Percentiles rank a stretch among this genome's conserved stretches.
Evolutionary conservation across 176 grass and related monocot genomes (phyloP).

Genomic region (Elymus sibiricus): DNA sequence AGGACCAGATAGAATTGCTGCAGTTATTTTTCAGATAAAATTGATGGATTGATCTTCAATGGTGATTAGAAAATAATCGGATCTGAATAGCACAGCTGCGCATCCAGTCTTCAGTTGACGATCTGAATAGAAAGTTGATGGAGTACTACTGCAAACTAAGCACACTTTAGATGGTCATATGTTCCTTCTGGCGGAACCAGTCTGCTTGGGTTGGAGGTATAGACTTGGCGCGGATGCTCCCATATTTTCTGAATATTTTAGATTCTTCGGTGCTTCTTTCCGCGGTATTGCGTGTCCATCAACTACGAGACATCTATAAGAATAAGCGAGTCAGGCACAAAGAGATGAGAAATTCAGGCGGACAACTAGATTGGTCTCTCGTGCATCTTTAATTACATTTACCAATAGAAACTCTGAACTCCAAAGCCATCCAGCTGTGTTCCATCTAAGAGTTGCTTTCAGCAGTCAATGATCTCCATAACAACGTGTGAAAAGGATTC

Average conservation of each 20-base stretch:
- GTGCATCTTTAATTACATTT: background rate
- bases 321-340: background rate
- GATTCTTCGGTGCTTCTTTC: too few relatives aligned
- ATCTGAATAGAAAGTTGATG: too few relatives aligned
- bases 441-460: background rate
- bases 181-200: too few relatives aligned
- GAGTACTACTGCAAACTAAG: too few relatives aligned
- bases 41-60: background rate
- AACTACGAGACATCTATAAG: background rate
- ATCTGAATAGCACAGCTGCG: too few relatives aligned
- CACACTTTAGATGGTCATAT: too few relatives aligned
- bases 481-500: background rate
- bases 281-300: too few relatives aligned
- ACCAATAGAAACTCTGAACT: background rate
- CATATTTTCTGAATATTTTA: too few relatives aligned
- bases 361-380: background rate
- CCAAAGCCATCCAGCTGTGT: too few relatives aligned
- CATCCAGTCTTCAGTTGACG: too few relatives aligned
- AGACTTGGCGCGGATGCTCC: too few relatives aligned
- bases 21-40: background rate
- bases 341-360: background rate
- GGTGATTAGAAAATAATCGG: background rate
- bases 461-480: background rate
- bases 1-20: background rate
- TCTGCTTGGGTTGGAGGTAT: too few relatives aligned